Evolutionary conservation across 768 basidiomycete genomes (phyloP).

Genomic region (Kwoniella newhampshirensis): DNA sequence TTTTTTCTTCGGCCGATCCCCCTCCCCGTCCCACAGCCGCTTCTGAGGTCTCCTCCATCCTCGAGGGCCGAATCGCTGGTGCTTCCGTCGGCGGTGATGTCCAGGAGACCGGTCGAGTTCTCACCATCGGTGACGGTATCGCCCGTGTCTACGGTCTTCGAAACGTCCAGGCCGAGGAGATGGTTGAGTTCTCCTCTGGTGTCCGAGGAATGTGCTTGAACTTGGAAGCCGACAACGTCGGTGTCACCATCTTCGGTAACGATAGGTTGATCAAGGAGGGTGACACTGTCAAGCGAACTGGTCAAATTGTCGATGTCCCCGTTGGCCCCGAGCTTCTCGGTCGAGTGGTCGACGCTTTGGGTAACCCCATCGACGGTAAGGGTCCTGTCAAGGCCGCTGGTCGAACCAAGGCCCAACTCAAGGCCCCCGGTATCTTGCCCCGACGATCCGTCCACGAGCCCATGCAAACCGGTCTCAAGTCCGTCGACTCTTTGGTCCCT

Average conservation of each 20-base stretch:
- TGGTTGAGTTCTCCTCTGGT: slow-evolving; percentile 99
- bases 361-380: slow-evolving; percentile 99
- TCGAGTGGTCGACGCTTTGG: slow-evolving; percentile 98
- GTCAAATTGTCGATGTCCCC: slow-evolving; percentile 99
- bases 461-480: slow-evolving; percentile 99
- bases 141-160: slow-evolving; percentile 92
- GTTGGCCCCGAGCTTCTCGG: slow-evolving; percentile 96
- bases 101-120: slow-evolving; percentile 97
- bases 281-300: slow-evolving; percentile 99
- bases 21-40: slow-evolving; percentile 74
- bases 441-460: slow-evolving; percentile 97
- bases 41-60: slow-evolving; percentile 98
- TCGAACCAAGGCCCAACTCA: slow-evolving; percentile 94
- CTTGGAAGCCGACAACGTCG: slow-evolving; percentile 99
- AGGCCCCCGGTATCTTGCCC: slow-evolving; percentile 98
- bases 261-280: slow-evolving; percentile 97
- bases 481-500: slow-evolving; percentile 99
- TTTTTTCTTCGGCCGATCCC: not conserved
- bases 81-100: slow-evolving; percentile 86
- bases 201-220: slow-evolving; percentile 99
- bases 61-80: slow-evolving; percentile 97
- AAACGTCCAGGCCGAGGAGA: slow-evolving; percentile 99
- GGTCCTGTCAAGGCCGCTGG: slow-evolving; percentile 91
- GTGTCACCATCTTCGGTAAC: slow-evolving; percentile 93
- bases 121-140: slow-evolving; percentile 98